Base-by-base conservation (phyloP, 371 early-diverging fungal species). In the Syncephalastrum monosporum region DNA sequence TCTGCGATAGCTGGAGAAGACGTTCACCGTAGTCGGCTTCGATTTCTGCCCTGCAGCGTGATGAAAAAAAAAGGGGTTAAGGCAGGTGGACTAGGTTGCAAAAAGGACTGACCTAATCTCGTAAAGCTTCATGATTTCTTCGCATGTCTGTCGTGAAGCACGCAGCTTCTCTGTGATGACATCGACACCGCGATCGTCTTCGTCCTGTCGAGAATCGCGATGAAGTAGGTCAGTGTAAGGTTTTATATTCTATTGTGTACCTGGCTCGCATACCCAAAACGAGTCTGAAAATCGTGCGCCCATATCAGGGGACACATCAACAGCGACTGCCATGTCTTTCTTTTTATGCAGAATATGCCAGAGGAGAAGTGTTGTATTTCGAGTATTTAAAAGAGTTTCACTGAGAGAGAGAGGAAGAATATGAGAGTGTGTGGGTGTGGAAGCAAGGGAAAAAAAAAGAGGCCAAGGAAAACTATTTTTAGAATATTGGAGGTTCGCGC, bases 11-110 rank as follows among this genome's bases (percentile, higher is more conserved):
- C 24, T 61, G 52, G 7, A 68, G 50, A 8, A 68, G 61, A 44
- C 57, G 58, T 21, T 64, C 64, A 8, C 69, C 69, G 53, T 68
- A 68, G 24, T 68, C 61, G 33, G 58, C 59, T 54, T 68, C 69
- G 12, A 68, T 64, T 45, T 68, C 55, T 45, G 69, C 58, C 41
- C 69, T 68, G 55, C 29, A 42, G 27, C 12, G 14, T 45, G 33
- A 43, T 29, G 6, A 14, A 4, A 12, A 27, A 12, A 14, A 4
- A 12, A 27, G 29, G n/a, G 10, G 21, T 16, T 38, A 14, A 17
- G 14, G n/a, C 48, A 17, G 29, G 15, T 14, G 4, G 4, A 42
- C 16, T 8, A 47, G 2, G 14, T 5, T 2, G 14, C 7, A 41
- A 13, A 33, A 42, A 27, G 48, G 50, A 47, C 19, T 43, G 58